phyloP scores from a whole-genome alignment of 345 rosid genomes.

The Salix brachista region DNA sequence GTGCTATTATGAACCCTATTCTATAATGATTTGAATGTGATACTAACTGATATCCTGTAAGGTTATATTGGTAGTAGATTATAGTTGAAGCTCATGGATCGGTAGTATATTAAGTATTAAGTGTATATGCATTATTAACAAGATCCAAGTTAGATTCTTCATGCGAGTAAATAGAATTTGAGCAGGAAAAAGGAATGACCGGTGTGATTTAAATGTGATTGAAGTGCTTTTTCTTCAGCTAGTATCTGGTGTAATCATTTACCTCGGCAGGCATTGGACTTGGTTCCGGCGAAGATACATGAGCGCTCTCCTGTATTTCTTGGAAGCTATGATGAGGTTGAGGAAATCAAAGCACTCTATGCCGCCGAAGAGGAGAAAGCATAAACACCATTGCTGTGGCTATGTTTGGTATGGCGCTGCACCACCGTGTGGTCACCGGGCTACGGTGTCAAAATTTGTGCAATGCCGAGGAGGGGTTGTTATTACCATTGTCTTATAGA shows the following conservation, averaged over 20 bases:
- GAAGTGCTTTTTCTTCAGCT: background rate
- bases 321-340: slow-evolving; percentile 90
- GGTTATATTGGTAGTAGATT: background rate
- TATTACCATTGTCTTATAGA: background rate
- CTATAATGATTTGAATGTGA: background rate
- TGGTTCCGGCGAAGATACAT: slow-evolving; percentile 70
- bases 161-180: background rate
- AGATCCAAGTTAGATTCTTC: background rate
- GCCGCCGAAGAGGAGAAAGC: slow-evolving; percentile 50
- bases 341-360: slow-evolving; percentile 81
- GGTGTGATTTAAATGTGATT: background rate
- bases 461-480: background rate
- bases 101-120: background rate
- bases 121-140: background rate
- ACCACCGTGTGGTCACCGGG: background rate
- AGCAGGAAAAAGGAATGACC: background rate
- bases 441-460: background rate
- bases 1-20: background rate
- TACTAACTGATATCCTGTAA: background rate
- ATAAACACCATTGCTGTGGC: slow-evolving; percentile 7
- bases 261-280: slow-evolving; percentile 72
- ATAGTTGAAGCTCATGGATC: background rate
- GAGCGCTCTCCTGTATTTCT: slow-evolving; percentile 90
- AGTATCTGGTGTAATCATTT: background rate
- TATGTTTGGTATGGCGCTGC: background rate